These are phyloP conservation scores for Colletotrichum orchidophilum DNA, from an alignment of 2,329 filamentous ascomycete species.

Conservation along the genomic window DNA sequence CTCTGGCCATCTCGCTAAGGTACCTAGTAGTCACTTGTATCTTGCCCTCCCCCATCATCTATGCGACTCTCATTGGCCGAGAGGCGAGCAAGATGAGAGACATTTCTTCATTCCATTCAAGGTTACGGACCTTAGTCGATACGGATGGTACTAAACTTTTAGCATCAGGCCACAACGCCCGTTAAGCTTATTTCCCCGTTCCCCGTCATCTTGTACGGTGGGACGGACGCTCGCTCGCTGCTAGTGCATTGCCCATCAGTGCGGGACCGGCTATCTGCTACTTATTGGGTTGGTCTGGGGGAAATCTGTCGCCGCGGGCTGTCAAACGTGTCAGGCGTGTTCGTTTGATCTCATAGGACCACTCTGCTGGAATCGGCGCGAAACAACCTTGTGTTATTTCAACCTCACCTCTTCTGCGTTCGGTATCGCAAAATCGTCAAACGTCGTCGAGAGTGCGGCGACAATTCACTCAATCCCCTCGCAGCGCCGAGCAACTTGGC, in stretches of 20 bases:
- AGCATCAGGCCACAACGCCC: constrained; percentile 11
- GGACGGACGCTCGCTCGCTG: background rate
- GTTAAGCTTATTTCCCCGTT: constrained; percentile 31
- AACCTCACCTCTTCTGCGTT: background rate
- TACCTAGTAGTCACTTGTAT: too few species aligned
- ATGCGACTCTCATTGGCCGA: constrained; percentile 17
- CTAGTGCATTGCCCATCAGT: background rate
- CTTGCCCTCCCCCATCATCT: background rate
- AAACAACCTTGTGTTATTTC: background rate
- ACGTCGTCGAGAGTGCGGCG: constrained; percentile 21
- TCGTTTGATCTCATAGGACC: constrained; percentile 26
- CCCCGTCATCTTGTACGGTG: constrained; percentile 17
- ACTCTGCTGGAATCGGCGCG: constrained; percentile 1
- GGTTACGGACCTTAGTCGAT: too few species aligned
- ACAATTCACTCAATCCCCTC: constrained; percentile 13
- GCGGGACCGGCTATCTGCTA: background rate
- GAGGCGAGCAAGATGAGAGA: background rate
- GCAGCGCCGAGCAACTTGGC: constrained; percentile 33
- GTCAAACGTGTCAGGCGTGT: constrained; percentile 23
- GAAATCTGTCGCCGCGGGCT: background rate
- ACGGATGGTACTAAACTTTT: background rate
- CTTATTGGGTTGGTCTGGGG: background rate
- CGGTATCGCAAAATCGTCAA: too few species aligned
- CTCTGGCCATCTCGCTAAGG: too few species aligned
- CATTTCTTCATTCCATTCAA: background rate